Base-by-base conservation (phyloP, 2,329 filamentous ascomycete genomes). In the Alternaria incomplexa region DNA sequence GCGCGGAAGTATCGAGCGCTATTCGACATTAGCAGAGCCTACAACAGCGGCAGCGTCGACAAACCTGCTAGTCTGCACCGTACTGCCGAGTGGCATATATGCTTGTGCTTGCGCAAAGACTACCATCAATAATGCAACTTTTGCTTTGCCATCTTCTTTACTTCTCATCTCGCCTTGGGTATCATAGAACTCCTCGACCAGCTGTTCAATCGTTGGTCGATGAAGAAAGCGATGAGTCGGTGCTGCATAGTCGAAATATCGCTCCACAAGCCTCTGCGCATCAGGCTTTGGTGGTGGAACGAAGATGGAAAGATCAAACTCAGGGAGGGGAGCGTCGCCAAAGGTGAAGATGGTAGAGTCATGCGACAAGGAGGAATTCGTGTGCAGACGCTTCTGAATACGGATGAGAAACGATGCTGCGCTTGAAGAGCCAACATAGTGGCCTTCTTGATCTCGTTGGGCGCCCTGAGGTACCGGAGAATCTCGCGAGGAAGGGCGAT, bases 221-320 rank as follows among this genome's bases (percentile, higher is more conserved):
- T 89, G 86, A 20, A 89, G 69, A 59, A 88, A 86, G 4, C 87
- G 83, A 66, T 89, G 88, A 0, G 87, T 89, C 0, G 87, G 86
- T 20, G 87, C 85, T 7, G 86, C 87, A 60, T 86, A 87, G 50
- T 89, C 86, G 64, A 89, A 89, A 57, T 89, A 89, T 7, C 86
- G 78, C 8, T 81, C 79, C 5, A 89, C 76, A 3, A 88, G 69
- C 22, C 82, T 80, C 56, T 73, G 78, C 56, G 32, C 82, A 78
- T 47, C 82, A 58, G 5, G 82, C 80, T 56, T 87, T 58, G 51
- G 78, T 63, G 63, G 82, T 30, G 86, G 68, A 7, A 82, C 74
- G 59, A 82, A 84, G 56, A 82, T 82, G 0, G 80, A 79, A 1
- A 79, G 74, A 63, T 84, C 81, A 45, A 80, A 80, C 4, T 84